A percentile compares a stretch with the other conserved stretches of the same genome.
Evolutionary conservation across 805 yeast species (phyloP).

Genomic region (Cyberlindnera xishuangbannaensis): DNA sequence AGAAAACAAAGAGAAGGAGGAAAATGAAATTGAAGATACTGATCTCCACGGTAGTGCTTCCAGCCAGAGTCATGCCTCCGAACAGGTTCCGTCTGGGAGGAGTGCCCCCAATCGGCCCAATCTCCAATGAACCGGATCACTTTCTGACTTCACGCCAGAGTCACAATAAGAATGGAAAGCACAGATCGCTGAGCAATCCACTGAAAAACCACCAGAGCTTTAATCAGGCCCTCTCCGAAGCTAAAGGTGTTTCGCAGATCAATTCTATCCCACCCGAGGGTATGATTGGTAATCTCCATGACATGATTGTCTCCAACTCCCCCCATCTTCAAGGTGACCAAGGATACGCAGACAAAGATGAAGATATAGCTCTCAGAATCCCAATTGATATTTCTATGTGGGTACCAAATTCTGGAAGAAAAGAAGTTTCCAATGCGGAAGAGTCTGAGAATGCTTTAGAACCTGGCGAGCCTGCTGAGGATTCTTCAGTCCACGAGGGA

Average conservation of each 20-base stretch:
- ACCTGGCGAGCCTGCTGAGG: too few relatives aligned
- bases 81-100: neutral
- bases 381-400: too few relatives aligned
- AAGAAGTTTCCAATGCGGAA: too few relatives aligned
- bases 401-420: neutral
- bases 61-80: neutral
- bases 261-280: too few relatives aligned
- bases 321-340: too few relatives aligned
- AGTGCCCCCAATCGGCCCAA: neutral
- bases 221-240: too few relatives aligned
- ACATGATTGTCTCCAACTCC: neutral
- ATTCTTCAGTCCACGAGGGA: too few relatives aligned
- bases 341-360: too few relatives aligned
- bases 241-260: too few relatives aligned
- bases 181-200: slow-evolving; percentile 3
- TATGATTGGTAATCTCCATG: too few relatives aligned
- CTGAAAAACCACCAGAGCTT: neutral
- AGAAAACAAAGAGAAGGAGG: neutral
- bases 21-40: neutral
- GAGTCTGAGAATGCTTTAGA: too few relatives aligned
- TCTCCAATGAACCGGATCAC: neutral
- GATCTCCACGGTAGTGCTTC: neutral
- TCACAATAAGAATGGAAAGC: neutral
- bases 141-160: neutral
- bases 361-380: too few relatives aligned